Evolutionary conservation across 192 early-diverging fungal genomes (phyloP).

Genomic region (Backusella sp.): DNA sequence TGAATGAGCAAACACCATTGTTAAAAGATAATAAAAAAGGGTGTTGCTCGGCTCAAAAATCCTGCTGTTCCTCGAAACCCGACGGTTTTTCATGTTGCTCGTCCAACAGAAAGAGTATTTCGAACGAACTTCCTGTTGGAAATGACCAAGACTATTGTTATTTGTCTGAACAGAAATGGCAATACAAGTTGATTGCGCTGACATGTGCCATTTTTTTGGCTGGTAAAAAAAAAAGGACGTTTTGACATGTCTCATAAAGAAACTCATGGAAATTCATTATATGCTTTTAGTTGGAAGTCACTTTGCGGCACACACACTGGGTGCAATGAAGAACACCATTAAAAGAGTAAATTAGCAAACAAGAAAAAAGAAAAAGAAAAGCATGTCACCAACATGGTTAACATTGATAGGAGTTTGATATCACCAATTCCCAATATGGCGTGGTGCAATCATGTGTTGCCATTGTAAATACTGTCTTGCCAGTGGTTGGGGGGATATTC

Average conservation of each 20-base stretch:
- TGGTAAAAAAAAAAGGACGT: conserved; percentile 38
- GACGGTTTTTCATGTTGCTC: conserved; percentile 13
- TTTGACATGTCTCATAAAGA: background rate
- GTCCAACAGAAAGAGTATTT: background rate
- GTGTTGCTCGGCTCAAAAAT: background rate
- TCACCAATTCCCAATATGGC: conserved; percentile 62
- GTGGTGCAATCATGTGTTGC: conserved; percentile 62
- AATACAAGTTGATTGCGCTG: conserved; percentile 57
- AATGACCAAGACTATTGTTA: conserved; percentile 17
- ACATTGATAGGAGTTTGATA: conserved; percentile 51
- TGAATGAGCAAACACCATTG: conserved; percentile 14
- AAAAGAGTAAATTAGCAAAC: conserved; percentile 60
- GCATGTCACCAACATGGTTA: background rate
- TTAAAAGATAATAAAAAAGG: background rate
- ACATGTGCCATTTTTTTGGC: conserved; percentile 59
- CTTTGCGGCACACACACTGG: conserved; percentile 71
- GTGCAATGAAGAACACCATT: conserved; percentile 71
- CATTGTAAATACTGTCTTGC: conserved; percentile 59
- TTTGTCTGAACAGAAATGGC: conserved; percentile 36
- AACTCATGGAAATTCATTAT: background rate
- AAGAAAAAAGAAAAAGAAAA: background rate
- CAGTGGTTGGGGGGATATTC: conserved; percentile 51
- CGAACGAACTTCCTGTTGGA: background rate
- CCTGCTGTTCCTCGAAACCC: conserved; percentile 7
- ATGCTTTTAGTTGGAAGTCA: conserved; percentile 61